These are phyloP conservation scores for Diplotaxis tenuifolia DNA, from an alignment of 345 rosid species.

Conservation along the genomic window DNA sequence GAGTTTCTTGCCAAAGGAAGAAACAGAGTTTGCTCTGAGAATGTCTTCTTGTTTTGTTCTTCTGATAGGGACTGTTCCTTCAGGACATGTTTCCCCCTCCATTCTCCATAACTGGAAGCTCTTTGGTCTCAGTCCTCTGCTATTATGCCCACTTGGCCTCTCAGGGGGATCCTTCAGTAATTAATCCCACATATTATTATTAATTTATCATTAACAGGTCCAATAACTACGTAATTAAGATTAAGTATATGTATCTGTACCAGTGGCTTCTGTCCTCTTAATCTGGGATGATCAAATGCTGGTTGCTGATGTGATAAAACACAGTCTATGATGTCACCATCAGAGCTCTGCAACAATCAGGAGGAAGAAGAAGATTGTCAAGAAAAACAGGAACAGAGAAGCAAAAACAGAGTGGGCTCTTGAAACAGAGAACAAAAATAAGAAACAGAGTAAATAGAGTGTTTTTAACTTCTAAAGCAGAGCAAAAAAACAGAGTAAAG, in stretches of 20 bases:
- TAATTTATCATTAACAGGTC: not conserved
- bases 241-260: slow-evolving; percentile 36
- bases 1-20: slow-evolving; percentile 70
- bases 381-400: not conserved
- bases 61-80: slow-evolving; percentile 90
- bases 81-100: slow-evolving; percentile 79
- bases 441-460: slow-evolving; percentile 4
- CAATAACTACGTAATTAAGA: not conserved
- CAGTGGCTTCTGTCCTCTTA: slow-evolving; percentile 73
- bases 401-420: not conserved
- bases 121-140: slow-evolving; percentile 35
- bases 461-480: not conserved
- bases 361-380: not conserved
- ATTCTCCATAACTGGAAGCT: slow-evolving; percentile 76
- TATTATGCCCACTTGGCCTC: slow-evolving; percentile 58
- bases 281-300: slow-evolving; percentile 90
- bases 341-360: slow-evolving; percentile 63
- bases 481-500: not conserved
- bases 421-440: slow-evolving; percentile 7
- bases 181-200: not conserved
- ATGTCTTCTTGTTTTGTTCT: slow-evolving; percentile 84
- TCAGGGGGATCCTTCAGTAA: slow-evolving; percentile 72
- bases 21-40: slow-evolving; percentile 67
- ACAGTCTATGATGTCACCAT: slow-evolving; percentile 92
- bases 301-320: slow-evolving; percentile 74